phyloP scores from a whole-genome alignment of 2,329 filamentous ascomycete species.

The Alternaria arborescens region DNA sequence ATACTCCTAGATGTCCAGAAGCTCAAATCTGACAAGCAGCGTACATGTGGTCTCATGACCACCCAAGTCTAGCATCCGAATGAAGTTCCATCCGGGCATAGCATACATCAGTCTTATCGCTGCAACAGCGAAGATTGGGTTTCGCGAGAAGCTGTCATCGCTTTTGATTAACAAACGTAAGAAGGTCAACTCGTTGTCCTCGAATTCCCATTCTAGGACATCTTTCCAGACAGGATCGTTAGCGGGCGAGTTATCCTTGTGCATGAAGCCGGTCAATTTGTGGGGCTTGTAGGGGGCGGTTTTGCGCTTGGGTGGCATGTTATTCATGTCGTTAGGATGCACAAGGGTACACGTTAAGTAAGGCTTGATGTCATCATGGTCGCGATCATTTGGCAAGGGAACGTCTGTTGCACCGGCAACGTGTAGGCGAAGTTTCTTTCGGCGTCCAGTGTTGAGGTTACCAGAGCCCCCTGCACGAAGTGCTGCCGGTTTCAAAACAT shows the following conservation, averaged over 20 bases:
- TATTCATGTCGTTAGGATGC: constrained; percentile 63
- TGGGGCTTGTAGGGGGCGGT: constrained; percentile 69
- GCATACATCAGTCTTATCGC: constrained; percentile 68
- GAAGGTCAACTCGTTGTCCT: constrained; percentile 72
- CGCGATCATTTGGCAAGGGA: constrained; percentile 61
- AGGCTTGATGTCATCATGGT: constrained; percentile 62
- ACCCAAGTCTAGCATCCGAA: constrained; percentile 71
- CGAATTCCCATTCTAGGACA: constrained; percentile 71
- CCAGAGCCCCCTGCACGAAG: constrained; percentile 66
- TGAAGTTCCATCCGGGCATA: constrained; percentile 67
- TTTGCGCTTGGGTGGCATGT: constrained; percentile 67
- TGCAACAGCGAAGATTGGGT: constrained; percentile 69
- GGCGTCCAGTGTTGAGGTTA: constrained; percentile 55
- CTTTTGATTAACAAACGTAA: constrained; percentile 72
- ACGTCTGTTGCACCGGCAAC: constrained; percentile 70
- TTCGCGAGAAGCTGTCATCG: constrained; percentile 68
- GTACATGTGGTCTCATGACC: constrained; percentile 70
- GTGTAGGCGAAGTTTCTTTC: constrained; percentile 64
- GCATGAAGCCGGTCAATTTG: constrained; percentile 63
- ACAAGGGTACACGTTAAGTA: constrained; percentile 72
- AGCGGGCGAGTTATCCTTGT: constrained; percentile 65
- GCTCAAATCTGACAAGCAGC: constrained; percentile 68
- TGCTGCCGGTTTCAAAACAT: constrained; percentile 69
- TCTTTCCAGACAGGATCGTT: constrained; percentile 74
- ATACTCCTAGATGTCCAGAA: constrained; percentile 46